A percentile compares a stretch with the other conserved stretches of the same genome.
These are phyloP conservation scores for Globisporangium recalcitrans DNA, from an alignment of 352 stramenopile genomes.

Conservation along the genomic window DNA sequence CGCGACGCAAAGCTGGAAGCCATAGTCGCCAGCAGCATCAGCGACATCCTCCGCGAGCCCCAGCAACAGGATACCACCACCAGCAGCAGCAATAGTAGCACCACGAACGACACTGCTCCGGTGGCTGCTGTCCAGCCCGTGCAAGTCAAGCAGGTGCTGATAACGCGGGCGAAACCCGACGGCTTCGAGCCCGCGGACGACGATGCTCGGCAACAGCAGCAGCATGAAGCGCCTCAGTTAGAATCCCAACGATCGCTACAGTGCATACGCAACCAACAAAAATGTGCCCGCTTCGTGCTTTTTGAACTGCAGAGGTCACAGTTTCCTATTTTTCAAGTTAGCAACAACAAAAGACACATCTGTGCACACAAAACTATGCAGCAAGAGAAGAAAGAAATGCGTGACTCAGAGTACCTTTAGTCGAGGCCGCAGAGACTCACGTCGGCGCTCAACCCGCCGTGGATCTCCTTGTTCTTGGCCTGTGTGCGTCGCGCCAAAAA, in stretches of 20 bases:
- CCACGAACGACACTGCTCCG: background rate
- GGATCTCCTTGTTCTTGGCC: conserved; percentile 86
- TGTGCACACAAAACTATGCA: background rate
- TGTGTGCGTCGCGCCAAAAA: conserved; percentile 73
- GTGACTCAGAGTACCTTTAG: conserved; percentile 20
- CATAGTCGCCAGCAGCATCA: conserved; percentile 32
- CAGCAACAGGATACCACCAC: conserved; percentile 11
- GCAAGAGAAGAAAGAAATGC: background rate
- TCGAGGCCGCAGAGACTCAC: conserved; percentile 79
- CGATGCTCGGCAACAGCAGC: conserved; percentile 10
- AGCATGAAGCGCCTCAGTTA: conserved; percentile 12
- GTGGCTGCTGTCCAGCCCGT: background rate
- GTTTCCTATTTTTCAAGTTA: background rate
- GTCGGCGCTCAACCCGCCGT: conserved; percentile 70
- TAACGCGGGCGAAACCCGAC: conserved; percentile 5
- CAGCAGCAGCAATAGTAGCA: background rate
- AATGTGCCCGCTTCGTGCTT: background rate
- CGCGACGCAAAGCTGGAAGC: conserved; percentile 34
- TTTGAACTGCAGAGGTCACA: background rate
- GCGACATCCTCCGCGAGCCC: conserved; percentile 24
- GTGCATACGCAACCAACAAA: background rate
- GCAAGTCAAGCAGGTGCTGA: conserved; percentile 14
- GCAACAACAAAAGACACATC: background rate
- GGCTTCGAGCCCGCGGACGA: background rate
- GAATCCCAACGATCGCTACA: too few species aligned